phyloP scores from a whole-genome alignment of 2,329 filamentous ascomycete genomes.

The Ophiostoma montium region DNA sequence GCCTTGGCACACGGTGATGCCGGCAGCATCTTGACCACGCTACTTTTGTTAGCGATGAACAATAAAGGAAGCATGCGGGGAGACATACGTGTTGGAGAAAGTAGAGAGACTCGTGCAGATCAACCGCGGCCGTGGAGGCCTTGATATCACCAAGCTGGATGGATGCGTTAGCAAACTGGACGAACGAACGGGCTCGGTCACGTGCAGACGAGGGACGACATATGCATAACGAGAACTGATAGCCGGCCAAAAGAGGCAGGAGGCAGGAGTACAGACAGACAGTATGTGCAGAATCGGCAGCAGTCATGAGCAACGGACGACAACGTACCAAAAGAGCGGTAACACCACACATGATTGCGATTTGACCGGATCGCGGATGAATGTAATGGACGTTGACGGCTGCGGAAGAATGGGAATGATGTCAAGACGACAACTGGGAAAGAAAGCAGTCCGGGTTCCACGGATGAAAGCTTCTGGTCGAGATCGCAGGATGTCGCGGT shows the following conservation, averaged over 20 bases:
- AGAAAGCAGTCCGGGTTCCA: background rate
- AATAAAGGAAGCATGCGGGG: background rate
- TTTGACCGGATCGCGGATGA: background rate
- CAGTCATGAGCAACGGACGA: background rate
- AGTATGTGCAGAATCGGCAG: no score
- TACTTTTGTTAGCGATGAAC: background rate
- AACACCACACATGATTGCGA: conserved; percentile 10
- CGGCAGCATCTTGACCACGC: conserved; percentile 76
- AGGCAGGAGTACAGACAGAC: background rate
- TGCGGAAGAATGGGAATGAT: background rate
- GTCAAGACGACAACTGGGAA: background rate
- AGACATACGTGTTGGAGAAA: conserved; percentile 40
- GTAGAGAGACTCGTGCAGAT: conserved; percentile 59
- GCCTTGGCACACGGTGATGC: conserved; percentile 62
- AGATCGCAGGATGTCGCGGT: background rate
- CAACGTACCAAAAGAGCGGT: conserved; percentile 8
- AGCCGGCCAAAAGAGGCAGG: background rate
- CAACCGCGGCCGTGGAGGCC: conserved; percentile 37
- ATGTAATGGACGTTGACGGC: background rate
- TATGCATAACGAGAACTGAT: no score
- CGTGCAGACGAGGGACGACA: background rate
- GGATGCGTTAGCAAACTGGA: background rate
- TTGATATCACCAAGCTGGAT: conserved; percentile 35
- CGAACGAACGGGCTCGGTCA: background rate
- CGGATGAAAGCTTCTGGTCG: background rate